Evolutionary conservation across 768 basidiomycete genomes (phyloP), one percentile per base, ranked within the genome.

Genomic region (Auricularia sp.): DNA sequence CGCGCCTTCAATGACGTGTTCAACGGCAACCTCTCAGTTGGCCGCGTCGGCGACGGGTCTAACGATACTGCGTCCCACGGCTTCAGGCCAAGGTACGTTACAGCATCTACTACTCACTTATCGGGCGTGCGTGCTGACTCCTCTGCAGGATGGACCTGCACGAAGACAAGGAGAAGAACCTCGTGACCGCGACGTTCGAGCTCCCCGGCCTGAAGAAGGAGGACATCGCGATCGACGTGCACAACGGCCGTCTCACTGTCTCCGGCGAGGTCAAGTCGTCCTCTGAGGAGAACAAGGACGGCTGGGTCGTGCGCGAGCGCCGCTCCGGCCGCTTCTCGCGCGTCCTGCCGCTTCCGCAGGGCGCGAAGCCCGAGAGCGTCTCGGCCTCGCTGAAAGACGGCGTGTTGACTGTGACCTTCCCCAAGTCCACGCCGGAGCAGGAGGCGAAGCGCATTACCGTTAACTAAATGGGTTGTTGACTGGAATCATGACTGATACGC

Each of bases 141-240:
- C 6, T 18, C 8, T 51, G 47, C 5, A 67, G 66, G 36, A 68
- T 84, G 75, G 78, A 85, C 66, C 63, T 85, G 1, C 74, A 79
- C 62, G 81, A 83, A 69, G 74, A 78, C 61, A 66, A 74, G 16
- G 74, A 77, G 1, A 68, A 70, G 18, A 78, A 79, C 66, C 65
- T 67, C 23, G 77, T 84, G 34, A 82, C 79, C 1, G 83, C 81
- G 7, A 78, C 78, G 5, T 82, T 86, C 64, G 85, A 85, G 68
- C 72, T 84, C 1, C 85, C 84, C 3, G 83, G 84, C 11, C 69
- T 84, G 62, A 80, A 76, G 62, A 80, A 81, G 63, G 78, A 81
- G 53, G 47, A 51, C 16, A 21, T 51, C 47, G 47, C 47, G 21
- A 51, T 51, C 21, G 78, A 83, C 61, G 71, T 83, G 21, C 76